phyloP scores from a whole-genome alignment of 257 asterid genomes.

The Capsicum baccatum region DNA sequence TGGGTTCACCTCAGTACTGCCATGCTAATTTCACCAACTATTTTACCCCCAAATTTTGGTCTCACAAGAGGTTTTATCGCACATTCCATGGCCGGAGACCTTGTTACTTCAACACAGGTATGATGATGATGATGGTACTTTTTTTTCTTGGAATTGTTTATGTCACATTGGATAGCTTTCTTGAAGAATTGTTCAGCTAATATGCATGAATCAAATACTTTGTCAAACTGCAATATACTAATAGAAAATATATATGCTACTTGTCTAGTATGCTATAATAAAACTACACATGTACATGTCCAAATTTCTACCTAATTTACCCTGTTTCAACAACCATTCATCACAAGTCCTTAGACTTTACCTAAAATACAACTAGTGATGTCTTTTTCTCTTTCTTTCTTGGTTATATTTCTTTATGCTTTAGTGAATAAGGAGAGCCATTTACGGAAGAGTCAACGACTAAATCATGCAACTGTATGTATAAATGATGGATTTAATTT shows the following conservation, averaged over 20 bases:
- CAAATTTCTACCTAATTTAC: slow-evolving; percentile 9
- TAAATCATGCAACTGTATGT: not conserved
- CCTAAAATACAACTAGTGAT: not conserved
- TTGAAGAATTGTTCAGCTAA: not conserved
- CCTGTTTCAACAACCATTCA: slow-evolving; percentile 21
- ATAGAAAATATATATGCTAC: not conserved
- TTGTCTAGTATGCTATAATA: not conserved
- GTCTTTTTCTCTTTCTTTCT: not conserved
- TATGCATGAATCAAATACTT: not conserved
- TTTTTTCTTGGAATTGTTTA: not conserved
- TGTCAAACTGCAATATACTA: not conserved
- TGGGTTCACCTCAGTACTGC: slow-evolving; percentile 79
- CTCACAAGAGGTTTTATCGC: slow-evolving; percentile 42
- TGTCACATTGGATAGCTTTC: not conserved
- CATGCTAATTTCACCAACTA: slow-evolving; percentile 73
- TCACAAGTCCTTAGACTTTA: not conserved
- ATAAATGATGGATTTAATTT: not conserved
- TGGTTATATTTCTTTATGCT: not conserved
- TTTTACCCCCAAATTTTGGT: slow-evolving; percentile 65
- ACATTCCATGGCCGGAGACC: slow-evolving; percentile 54
- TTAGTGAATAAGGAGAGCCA: not conserved
- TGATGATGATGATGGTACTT: slow-evolving; percentile 33
- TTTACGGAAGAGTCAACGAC: not conserved
- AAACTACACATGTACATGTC: not conserved
- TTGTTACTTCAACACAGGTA: slow-evolving; percentile 72